Conservation (phyloP, 345 rosid genomes). For the Iberis pinnata region DNA sequence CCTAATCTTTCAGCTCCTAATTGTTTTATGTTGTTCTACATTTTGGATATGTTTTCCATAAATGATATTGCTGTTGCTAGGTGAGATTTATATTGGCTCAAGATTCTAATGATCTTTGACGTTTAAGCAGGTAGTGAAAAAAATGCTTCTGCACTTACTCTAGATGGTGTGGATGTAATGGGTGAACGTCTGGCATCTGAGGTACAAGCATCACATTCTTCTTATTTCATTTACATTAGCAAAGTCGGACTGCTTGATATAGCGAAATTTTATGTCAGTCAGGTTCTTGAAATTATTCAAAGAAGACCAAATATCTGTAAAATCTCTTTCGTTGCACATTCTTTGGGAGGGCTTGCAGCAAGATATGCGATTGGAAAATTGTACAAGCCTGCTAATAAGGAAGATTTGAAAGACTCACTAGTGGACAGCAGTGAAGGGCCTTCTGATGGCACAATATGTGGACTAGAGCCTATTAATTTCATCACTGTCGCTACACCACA, state of each 20-base stretch:
- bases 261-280: slow-evolving; percentile 15
- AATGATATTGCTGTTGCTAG: background rate
- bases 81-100: background rate
- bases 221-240: background rate
- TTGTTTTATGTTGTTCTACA: background rate
- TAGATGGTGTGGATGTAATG: slow-evolving; percentile 98
- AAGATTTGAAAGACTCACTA: slow-evolving; percentile 27
- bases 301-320: slow-evolving; percentile 54
- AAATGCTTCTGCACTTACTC: slow-evolving; percentile 49
- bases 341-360: slow-evolving; percentile 85
- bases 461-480: slow-evolving; percentile 83
- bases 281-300: slow-evolving; percentile 75
- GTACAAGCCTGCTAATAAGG: slow-evolving; percentile 46
- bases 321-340: slow-evolving; percentile 90
- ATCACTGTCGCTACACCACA: slow-evolving; percentile 94
- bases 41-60: background rate
- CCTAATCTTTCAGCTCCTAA: background rate
- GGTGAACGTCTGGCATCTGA: slow-evolving; percentile 85
- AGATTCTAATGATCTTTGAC: background rate
- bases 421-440: slow-evolving; percentile 26
- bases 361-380: slow-evolving; percentile 90
- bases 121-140: slow-evolving; percentile 67
- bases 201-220: slow-evolving; percentile 33
- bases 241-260: background rate
- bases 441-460: slow-evolving; percentile 53